Evolutionary conservation across 2,329 filamentous ascomycete genomes (phyloP), one percentile per base, ranked within the genome.

Genomic region (Botrytis paeoniae): DNA sequence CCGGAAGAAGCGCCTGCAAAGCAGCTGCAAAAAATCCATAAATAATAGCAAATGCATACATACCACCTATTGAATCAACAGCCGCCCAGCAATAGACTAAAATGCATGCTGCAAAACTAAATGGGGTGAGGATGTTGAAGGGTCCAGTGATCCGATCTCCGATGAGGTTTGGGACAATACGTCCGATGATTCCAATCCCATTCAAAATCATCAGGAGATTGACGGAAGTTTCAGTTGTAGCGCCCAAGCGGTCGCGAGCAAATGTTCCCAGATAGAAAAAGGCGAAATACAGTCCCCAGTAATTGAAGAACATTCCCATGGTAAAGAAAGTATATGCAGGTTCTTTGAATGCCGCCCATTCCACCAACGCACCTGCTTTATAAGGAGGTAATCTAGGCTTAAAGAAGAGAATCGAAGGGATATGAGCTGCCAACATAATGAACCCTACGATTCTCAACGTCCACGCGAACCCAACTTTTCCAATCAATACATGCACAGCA

Each of bases 401-500:
- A 29, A 61, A 41, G 12, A 69, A 10, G 2, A 37, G 0, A 7
- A 69, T 18, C 3, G 51, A 41, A 25, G 54, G 37, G 10, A 61
- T 14, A 32, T 41, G 37, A 37, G 48, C 39, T 18, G 35, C 16
- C 37, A 69, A 25, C 35, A 57, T 59, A 14, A 69, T 43, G 62
- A 78, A 78, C 3, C 70, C 77, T 3, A 61, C 54, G 22, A 74
- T 75, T 0, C 76, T 75, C 5, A 79, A 71, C 6, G 73, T 68
- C 76, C 78, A 80, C 22, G 73, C 77, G 69, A 81, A 82, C 4
- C 80, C 76, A 43, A 81, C 73, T 25, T 61, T 18, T 22, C 77
- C 74, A 35, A 82, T 75, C 25, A 83, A 76, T 18, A 76, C 74
- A n/a, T 77, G 73, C 3, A 82, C 71, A 69, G 78, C 76, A n/a